Percentiles rank a stretch among this genome's conserved stretches.
Conservation (phyloP, 306 rosid species). For the Oxytropis ochrocephala region DNA sequence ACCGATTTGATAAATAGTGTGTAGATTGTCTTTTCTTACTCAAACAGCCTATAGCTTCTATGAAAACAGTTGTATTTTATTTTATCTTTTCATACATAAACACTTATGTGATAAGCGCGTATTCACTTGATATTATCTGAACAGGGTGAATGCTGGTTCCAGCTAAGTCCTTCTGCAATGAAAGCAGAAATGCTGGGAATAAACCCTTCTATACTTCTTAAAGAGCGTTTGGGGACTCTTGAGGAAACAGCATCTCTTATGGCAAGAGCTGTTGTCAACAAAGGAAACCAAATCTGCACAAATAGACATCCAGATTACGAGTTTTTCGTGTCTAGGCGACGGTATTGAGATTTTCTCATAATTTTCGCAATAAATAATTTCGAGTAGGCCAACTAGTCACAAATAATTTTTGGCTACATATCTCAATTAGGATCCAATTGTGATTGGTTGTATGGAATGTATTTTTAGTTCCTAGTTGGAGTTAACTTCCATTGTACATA, state of each 20-base stretch:
- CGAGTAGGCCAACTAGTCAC: constrained; percentile 12
- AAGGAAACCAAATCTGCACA: constrained; percentile 37
- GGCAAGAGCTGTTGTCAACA: constrained; percentile 70
- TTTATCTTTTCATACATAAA: too few species aligned
- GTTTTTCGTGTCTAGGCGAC: constrained; percentile 66
- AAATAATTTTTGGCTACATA: constrained; percentile 31
- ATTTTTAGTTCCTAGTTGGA: constrained; percentile 25
- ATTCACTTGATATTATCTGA: constrained; percentile 13
- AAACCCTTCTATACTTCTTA: constrained; percentile 34
- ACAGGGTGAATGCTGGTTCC: constrained; percentile 86
- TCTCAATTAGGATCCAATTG: constrained; percentile 13
- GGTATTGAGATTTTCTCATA: constrained; percentile 24
- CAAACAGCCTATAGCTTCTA: too few species aligned
- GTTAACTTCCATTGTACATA: constrained; percentile 28
- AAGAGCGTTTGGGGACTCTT: constrained; percentile 57
- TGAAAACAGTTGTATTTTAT: too few species aligned
- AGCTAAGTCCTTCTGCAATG: constrained; percentile 29
- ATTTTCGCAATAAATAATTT: neutral
- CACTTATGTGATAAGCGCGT: too few species aligned
- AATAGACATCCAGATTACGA: constrained; percentile 73
- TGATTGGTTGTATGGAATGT: neutral
- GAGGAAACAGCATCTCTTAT: constrained; percentile 68
- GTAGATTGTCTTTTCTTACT: too few species aligned
- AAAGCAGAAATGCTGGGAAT: constrained; percentile 21
- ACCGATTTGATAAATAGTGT: too few species aligned